Conservation (phyloP, 2,329 filamentous ascomycete genomes). For the Curvularia spicifera region DNA sequence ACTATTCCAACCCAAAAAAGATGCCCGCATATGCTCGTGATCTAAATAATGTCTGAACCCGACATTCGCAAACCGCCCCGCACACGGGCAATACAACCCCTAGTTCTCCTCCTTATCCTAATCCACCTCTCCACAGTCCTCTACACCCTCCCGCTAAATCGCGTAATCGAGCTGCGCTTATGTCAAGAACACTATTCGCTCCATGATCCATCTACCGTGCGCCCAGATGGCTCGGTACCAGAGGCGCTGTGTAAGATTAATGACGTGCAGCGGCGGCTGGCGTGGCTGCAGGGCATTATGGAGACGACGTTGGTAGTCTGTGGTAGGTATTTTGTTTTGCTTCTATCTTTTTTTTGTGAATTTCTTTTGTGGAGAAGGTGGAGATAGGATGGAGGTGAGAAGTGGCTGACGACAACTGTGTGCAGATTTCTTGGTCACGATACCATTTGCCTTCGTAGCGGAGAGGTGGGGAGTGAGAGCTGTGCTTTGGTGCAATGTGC, state of each 20-base stretch:
- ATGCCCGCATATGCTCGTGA: not conserved
- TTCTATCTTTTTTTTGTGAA: not conserved
- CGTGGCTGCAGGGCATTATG: conserved; percentile 59
- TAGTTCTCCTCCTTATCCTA: conserved; percentile 43
- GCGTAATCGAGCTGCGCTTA: conserved; percentile 45
- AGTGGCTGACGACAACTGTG: not conserved
- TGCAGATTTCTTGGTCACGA: conserved; percentile 44
- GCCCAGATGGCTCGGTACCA: conserved; percentile 51
- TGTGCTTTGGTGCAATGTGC: conserved; percentile 44
- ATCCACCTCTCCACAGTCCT: conserved; percentile 43
- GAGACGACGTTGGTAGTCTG: conserved; percentile 47
- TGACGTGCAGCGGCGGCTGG: conserved; percentile 58
- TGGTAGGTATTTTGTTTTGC: conserved; percentile 30
- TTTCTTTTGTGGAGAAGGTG: not conserved
- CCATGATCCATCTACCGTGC: conserved; percentile 49
- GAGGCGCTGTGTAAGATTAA: conserved; percentile 64
- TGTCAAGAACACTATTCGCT: conserved; percentile 59
- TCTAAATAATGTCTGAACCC: not conserved
- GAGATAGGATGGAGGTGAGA: too few species aligned
- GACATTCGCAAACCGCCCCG: conserved; percentile 16
- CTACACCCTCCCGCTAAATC: conserved; percentile 48
- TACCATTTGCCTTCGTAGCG: conserved; percentile 46
- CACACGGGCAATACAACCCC: conserved; percentile 31
- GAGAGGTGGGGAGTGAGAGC: conserved; percentile 37
- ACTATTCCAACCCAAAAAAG: not conserved